These are phyloP conservation scores for Ophiostoma quercus DNA, from an alignment of 2,329 filamentous ascomycete species.

Conservation along the genomic window DNA sequence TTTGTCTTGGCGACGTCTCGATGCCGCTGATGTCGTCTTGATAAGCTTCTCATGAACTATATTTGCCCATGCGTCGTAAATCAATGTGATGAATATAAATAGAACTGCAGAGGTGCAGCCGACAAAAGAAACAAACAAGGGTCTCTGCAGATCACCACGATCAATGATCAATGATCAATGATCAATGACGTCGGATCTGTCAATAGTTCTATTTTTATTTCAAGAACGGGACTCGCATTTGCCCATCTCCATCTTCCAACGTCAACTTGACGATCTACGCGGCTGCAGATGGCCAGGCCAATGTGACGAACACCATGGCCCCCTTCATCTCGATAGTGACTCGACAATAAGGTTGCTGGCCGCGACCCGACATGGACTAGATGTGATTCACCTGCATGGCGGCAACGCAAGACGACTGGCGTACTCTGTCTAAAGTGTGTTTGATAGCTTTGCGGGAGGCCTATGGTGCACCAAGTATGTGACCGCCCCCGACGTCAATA, in stretches of 20 bases:
- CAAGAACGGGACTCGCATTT: conserved; percentile 1
- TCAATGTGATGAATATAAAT: background rate
- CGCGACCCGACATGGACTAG: background rate
- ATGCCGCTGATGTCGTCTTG: background rate
- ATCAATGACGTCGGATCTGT: background rate
- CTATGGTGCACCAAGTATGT: background rate
- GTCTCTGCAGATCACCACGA: background rate
- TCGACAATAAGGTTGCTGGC: background rate
- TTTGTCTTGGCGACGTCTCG: no score
- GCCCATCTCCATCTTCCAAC: background rate
- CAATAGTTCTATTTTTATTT: background rate
- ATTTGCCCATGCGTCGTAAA: background rate
- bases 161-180: background rate
- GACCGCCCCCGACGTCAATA: background rate
- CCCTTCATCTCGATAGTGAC: background rate
- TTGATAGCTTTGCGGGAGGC: background rate
- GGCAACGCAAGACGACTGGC: background rate
- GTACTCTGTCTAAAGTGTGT: background rate
- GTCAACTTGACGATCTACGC: background rate
- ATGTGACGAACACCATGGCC: background rate
- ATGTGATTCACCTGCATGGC: conserved; percentile 9
- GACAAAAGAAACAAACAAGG: background rate
- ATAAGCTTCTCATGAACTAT: background rate
- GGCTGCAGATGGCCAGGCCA: background rate
- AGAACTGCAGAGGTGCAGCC: background rate